Evolutionary conservation across 2,329 filamentous ascomycete species (phyloP).

Genomic region (Ophiostoma pallidulum): DNA sequence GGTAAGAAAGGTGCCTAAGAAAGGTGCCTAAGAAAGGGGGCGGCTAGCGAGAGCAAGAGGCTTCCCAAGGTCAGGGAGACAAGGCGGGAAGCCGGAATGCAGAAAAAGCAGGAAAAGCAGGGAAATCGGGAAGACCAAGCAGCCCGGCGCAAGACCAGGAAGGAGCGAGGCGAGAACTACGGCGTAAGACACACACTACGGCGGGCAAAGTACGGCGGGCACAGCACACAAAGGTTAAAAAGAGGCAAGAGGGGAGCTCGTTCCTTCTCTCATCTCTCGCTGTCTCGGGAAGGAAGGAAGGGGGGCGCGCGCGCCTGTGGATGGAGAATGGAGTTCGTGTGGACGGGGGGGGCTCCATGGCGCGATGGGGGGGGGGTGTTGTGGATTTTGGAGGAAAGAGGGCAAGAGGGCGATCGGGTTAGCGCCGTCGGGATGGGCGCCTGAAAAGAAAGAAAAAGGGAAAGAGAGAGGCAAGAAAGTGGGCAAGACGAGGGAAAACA

Average conservation of each 20-base stretch:
- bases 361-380: conserved; percentile 9
- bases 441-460: background rate
- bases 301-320: too few species aligned
- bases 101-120: background rate
- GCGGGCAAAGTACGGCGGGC: background rate
- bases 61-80: background rate
- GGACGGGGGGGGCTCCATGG: conserved; percentile 8
- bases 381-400: too few species aligned
- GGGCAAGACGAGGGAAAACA: background rate
- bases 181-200: conserved; percentile 2
- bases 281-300: too few species aligned
- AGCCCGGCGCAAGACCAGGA: background rate
- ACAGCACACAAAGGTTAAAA: background rate
- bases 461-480: conserved; percentile 1
- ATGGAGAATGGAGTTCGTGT: too few species aligned
- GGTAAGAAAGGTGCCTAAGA: background rate
- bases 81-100: background rate
- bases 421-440: conserved; percentile 3
- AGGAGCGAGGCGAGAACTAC: background rate
- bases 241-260: conserved; percentile 5
- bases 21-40: too few species aligned
- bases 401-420: conserved; percentile 11
- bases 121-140: too few species aligned
- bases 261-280: background rate
- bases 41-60: too few species aligned